phyloP scores from a whole-genome alignment of 2,329 filamentous ascomycete species.

The Chalaropsis thielavioides region DNA sequence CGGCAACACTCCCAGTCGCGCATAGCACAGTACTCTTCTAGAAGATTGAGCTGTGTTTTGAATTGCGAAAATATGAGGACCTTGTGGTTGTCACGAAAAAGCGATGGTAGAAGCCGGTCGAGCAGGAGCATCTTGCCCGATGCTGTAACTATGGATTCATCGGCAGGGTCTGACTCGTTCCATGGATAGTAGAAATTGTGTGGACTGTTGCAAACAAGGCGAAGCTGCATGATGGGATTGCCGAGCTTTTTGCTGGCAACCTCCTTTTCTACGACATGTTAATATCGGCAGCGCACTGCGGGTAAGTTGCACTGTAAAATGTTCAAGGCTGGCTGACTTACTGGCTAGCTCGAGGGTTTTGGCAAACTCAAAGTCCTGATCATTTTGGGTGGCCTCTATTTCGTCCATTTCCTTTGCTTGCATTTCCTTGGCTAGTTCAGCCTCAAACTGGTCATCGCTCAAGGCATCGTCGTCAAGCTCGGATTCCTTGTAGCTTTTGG shows the following conservation, averaged over 20 bases:
- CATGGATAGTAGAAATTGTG: constrained; percentile 97
- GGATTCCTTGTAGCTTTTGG: constrained; percentile 31
- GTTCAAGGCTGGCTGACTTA: constrained; percentile 28
- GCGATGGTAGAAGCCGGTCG: constrained; percentile 63
- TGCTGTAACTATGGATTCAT: constrained; percentile 69
- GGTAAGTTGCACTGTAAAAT: background rate
- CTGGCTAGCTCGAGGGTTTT: constrained; percentile 63
- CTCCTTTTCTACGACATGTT: constrained; percentile 49
- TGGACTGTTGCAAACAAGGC: constrained; percentile 81
- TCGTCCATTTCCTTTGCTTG: constrained; percentile 40
- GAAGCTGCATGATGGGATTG: constrained; percentile 82
- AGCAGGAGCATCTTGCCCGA: constrained; percentile 94
- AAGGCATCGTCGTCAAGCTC: constrained; percentile 46
- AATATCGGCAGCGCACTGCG: constrained; percentile 19
- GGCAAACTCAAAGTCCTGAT: constrained; percentile 27
- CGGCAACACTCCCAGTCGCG: constrained; percentile 71
- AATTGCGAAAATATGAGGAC: constrained; percentile 96
- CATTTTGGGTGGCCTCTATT: constrained; percentile 28
- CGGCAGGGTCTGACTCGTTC: constrained; percentile 45
- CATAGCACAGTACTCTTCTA: constrained; percentile 78
- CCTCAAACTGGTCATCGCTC: constrained; percentile 74
- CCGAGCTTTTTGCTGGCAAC: constrained; percentile 84
- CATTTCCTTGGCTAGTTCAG: constrained; percentile 53
- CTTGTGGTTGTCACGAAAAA: constrained; percentile 68
- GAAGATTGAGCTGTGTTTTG: constrained; percentile 79